These are phyloP conservation scores for Heterobasidion parviporum DNA, from an alignment of 1,284 basidiomycete species.

Conservation along the genomic window DNA sequence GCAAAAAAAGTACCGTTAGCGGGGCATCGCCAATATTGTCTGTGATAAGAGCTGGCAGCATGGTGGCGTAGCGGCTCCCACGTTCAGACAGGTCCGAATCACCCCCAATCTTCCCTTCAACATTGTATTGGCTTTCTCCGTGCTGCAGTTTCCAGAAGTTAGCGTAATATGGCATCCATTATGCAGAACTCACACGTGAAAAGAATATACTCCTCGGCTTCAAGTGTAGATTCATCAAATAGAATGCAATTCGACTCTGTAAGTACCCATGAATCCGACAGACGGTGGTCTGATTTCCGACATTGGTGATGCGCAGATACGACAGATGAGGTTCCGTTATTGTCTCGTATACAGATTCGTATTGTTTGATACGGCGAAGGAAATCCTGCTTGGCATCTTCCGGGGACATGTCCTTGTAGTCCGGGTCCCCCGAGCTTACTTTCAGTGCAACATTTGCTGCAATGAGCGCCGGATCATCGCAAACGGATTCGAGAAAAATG, in stretches of 20 bases:
- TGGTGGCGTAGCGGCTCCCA: constrained; percentile 80
- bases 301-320: constrained; percentile 84
- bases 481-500: constrained; percentile 92
- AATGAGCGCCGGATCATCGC: constrained; percentile 91
- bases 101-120: constrained; percentile 95
- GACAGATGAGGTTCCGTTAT: constrained; percentile 83
- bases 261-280: constrained; percentile 88
- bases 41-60: constrained; percentile 82
- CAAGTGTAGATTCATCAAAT: constrained; percentile 96
- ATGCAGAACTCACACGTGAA: constrained; percentile 54
- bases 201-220: constrained; percentile 97
- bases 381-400: constrained; percentile 90
- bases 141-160: constrained; percentile 52
- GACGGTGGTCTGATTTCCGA: constrained; percentile 80
- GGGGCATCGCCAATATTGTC: constrained; percentile 88
- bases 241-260: constrained; percentile 95
- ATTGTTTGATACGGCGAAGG: constrained; percentile 83
- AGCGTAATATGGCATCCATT: constrained; percentile 3
- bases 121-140: constrained; percentile 96
- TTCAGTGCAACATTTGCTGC: constrained; percentile 95
- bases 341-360: constrained; percentile 95
- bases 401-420: constrained; percentile 86
- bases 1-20: constrained; percentile 54
- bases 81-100: constrained; percentile 83
- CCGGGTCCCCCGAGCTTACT: constrained; percentile 93